Evolutionary conservation across 2,329 filamentous ascomycete genomes (phyloP).

Genomic region (Clarireedia homoeocarpa): DNA sequence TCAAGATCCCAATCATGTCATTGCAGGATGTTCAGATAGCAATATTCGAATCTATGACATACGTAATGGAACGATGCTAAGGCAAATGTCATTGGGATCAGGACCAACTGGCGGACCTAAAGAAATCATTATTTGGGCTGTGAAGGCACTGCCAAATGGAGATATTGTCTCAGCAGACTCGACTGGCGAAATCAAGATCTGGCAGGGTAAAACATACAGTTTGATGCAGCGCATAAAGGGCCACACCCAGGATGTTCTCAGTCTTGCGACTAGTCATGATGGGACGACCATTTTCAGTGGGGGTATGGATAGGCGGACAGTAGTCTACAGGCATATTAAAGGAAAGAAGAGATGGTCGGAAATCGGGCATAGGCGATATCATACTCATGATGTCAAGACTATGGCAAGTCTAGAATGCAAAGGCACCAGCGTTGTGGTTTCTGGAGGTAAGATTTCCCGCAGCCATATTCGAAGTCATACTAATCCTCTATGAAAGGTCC

Average conservation of each 20-base stretch:
- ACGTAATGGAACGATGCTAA: conserved; percentile 64
- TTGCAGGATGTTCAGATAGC: conserved; percentile 93
- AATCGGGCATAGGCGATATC: conserved; percentile 77
- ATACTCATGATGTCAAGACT: conserved; percentile 90
- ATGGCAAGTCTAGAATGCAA: conserved; percentile 85
- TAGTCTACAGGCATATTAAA: conserved; percentile 66
- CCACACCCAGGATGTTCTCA: conserved; percentile 85
- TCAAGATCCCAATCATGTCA: conserved; percentile 71
- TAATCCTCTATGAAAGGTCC: conserved; percentile 51
- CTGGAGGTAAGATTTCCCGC: conserved; percentile 60
- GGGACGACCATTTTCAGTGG: conserved; percentile 79
- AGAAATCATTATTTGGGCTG: conserved; percentile 86
- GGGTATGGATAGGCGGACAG: conserved; percentile 83
- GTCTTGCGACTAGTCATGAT: conserved; percentile 73
- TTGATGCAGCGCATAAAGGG: conserved; percentile 77
- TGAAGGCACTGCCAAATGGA: conserved; percentile 79
- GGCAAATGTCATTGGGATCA: conserved; percentile 79
- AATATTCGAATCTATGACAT: conserved; percentile 89
- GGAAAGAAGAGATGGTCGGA: conserved; percentile 70
- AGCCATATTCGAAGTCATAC: conserved; percentile 7
- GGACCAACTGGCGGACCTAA: conserved; percentile 70
- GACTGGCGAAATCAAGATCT: conserved; percentile 85
- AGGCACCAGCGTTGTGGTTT: conserved; percentile 78
- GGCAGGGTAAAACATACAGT: conserved; percentile 88
- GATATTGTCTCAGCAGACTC: conserved; percentile 94